Percentiles rank a stretch among this genome's conserved stretches.
Evolutionary conservation across 2,329 filamentous ascomycete species (phyloP).

Genomic region (Graphilbum sp.): DNA sequence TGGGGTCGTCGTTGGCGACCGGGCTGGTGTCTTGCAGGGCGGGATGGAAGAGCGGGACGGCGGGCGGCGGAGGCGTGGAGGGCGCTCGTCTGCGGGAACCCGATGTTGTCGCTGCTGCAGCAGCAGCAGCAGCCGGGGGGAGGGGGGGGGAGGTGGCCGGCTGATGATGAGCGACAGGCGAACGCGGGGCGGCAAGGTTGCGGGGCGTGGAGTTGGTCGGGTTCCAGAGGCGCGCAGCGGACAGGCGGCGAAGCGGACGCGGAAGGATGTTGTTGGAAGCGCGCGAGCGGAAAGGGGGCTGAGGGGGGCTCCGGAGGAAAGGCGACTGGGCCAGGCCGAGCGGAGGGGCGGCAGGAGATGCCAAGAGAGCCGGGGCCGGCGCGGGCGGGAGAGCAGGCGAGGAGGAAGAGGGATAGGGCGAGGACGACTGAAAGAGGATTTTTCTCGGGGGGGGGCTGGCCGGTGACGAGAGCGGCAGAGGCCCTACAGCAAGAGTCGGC

Average conservation of each 20-base stretch:
- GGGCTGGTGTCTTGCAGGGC: conserved; percentile 16
- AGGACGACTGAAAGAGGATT: no score
- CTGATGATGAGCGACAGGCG: neutral
- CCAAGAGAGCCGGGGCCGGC: neutral
- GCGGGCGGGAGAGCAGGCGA: neutral
- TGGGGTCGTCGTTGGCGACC: conserved; percentile 20
- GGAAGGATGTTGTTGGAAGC: conserved; percentile 8
- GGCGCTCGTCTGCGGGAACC: conserved; percentile 27
- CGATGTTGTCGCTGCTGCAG: neutral
- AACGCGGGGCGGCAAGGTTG: conserved; percentile 11
- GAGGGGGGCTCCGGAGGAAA: conserved; percentile 10
- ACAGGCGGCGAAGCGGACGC: conserved; percentile 19
- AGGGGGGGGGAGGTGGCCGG: neutral
- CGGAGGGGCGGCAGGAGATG: conserved; percentile 4
- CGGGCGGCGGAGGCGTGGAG: conserved; percentile 36
- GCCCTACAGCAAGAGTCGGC: conserved; percentile 7
- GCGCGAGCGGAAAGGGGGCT: conserved; percentile 28
- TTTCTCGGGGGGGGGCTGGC: no score
- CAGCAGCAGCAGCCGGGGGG: neutral
- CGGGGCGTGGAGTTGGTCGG: conserved; percentile 43
- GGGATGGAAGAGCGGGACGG: conserved; percentile 32
- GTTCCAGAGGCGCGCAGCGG: conserved; percentile 40
- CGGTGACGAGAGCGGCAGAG: no score
- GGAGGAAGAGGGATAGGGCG: neutral
- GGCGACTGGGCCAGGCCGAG: conserved; percentile 9